These are phyloP conservation scores for Cyclotella choctawhatcheeana DNA, from an alignment of 108 stramenopile species.

Conservation along the genomic window DNA sequence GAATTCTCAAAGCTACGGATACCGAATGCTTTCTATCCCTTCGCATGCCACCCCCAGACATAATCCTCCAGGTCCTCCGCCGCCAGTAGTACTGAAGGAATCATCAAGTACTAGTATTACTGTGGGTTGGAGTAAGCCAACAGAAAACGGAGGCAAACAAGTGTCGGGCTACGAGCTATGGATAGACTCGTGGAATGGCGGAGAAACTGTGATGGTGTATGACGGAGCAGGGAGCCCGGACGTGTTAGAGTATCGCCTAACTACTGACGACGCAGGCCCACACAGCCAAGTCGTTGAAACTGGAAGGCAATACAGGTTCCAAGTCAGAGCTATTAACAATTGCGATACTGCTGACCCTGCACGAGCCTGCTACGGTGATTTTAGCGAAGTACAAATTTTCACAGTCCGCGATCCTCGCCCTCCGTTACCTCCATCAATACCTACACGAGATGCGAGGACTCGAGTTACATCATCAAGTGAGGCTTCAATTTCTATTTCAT, in stretches of 20 bases:
- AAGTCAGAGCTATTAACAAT: conserved; percentile 84
- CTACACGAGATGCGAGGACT: conserved; percentile 56
- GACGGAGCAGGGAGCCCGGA: conserved; percentile 72
- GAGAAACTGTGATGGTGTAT: conserved; percentile 66
- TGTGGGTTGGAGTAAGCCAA: conserved; percentile 74
- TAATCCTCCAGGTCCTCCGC: conserved; percentile 73
- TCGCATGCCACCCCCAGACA: conserved; percentile 39
- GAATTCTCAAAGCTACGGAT: conserved; percentile 69
- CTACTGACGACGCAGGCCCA: conserved; percentile 44
- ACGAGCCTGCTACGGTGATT: conserved; percentile 66
- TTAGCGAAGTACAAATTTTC: conserved; percentile 67
- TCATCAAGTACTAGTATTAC: conserved; percentile 71
- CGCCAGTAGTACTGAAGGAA: conserved; percentile 62
- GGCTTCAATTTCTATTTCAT: conserved; percentile 56
- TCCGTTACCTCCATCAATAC: conserved; percentile 70
- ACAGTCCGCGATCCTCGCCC: conserved; percentile 67
- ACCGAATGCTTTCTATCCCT: conserved; percentile 42
- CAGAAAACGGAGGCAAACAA: conserved; percentile 70
- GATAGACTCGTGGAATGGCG: conserved; percentile 89
- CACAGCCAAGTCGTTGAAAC: conserved; percentile 67
- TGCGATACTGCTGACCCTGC: conserved; percentile 62
- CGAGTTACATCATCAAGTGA: conserved; percentile 46
- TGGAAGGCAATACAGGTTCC: conserved; percentile 75
- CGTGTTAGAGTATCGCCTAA: conserved; percentile 57
- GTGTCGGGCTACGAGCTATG: conserved; percentile 86